Evolutionary conservation across 768 basidiomycete genomes (phyloP).

Genomic region (Kwoniella shandongensis): DNA sequence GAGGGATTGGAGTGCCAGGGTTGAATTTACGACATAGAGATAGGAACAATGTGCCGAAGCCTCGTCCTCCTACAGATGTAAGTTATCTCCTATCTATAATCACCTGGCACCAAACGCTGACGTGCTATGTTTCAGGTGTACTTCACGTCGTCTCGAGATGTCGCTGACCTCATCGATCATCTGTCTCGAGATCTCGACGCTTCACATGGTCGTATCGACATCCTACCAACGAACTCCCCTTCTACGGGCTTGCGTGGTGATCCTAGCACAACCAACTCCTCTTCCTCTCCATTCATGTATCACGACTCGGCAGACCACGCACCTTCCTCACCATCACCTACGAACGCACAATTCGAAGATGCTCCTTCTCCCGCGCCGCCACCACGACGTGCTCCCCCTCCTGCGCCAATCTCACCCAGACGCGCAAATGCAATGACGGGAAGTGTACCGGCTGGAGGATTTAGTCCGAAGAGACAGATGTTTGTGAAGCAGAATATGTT

Average conservation of each 20-base stretch:
- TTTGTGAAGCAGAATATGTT: slow-evolving; percentile 14
- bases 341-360: slow-evolving; percentile 27
- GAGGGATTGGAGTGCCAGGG: slow-evolving; percentile 11
- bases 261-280: background rate
- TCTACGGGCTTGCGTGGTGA: background rate
- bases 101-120: slow-evolving; percentile 5
- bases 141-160: slow-evolving; percentile 36
- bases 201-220: slow-evolving; percentile 40
- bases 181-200: slow-evolving; percentile 32
- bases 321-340: slow-evolving; percentile 3
- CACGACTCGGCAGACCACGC: background rate
- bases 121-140: slow-evolving; percentile 31
- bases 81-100: slow-evolving; percentile 8
- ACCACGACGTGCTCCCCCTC: slow-evolving; percentile 1
- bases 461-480: slow-evolving; percentile 30
- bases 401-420: slow-evolving; percentile 17
- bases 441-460: slow-evolving; percentile 18
- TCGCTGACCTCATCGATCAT: slow-evolving; percentile 48
- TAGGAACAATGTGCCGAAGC: slow-evolving; percentile 8
- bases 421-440: slow-evolving; percentile 4
- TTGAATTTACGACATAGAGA: slow-evolving; percentile 43
- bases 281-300: slow-evolving; percentile 9
- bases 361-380: slow-evolving; percentile 24
- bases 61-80: slow-evolving; percentile 42
- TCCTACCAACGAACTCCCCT: slow-evolving; percentile 15